Percentiles rank a stretch among this genome's conserved stretches.
These are phyloP conservation scores for Trichocomaceae sp. DNA, from an alignment of 2,329 filamentous ascomycete species.

Conservation along the genomic window DNA sequence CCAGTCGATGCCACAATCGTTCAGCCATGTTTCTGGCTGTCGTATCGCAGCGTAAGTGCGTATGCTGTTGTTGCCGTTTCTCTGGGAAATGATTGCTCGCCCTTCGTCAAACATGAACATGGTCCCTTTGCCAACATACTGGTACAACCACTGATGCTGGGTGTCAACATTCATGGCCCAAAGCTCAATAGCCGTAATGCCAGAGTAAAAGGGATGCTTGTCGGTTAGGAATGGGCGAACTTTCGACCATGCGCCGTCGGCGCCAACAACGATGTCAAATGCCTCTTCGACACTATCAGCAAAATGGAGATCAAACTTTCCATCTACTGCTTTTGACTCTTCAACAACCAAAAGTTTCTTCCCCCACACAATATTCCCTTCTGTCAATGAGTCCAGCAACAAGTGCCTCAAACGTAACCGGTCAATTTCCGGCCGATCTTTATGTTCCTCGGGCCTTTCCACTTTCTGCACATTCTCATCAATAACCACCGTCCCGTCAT, in stretches of 20 bases:
- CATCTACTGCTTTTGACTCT: too few relatives aligned
- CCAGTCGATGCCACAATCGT: too few relatives aligned
- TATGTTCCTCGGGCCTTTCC: too few relatives aligned
- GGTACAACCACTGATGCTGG: too few relatives aligned
- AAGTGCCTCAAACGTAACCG: slow-evolving; percentile 18
- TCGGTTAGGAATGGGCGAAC: slow-evolving; percentile 19
- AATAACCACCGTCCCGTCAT: too few relatives aligned
- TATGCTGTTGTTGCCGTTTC: slow-evolving; percentile 15
- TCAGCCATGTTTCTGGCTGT: slow-evolving; percentile 9
- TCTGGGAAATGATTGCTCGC: slow-evolving; percentile 20
- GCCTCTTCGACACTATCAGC: slow-evolving; percentile 14
- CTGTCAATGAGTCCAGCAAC: slow-evolving; percentile 18
- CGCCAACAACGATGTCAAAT: slow-evolving; percentile 21
- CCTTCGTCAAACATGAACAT: slow-evolving; percentile 17
- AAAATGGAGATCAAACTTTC: slow-evolving; percentile 5
- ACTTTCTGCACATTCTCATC: too few relatives aligned
- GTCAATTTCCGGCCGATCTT: slow-evolving; percentile 26
- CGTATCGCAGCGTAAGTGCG: slow-evolving; percentile 5
- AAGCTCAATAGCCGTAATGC: too few relatives aligned
- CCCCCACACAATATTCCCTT: slow-evolving; percentile 18
- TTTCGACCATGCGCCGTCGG: slow-evolving; percentile 23
- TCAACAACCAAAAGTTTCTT: slow-evolving; percentile 13
- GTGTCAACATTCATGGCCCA: too few relatives aligned
- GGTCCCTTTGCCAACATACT: too few relatives aligned
- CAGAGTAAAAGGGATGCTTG: slow-evolving; percentile 18